phyloP scores from a whole-genome alignment of 345 rosid species.

The Linum tenue region DNA sequence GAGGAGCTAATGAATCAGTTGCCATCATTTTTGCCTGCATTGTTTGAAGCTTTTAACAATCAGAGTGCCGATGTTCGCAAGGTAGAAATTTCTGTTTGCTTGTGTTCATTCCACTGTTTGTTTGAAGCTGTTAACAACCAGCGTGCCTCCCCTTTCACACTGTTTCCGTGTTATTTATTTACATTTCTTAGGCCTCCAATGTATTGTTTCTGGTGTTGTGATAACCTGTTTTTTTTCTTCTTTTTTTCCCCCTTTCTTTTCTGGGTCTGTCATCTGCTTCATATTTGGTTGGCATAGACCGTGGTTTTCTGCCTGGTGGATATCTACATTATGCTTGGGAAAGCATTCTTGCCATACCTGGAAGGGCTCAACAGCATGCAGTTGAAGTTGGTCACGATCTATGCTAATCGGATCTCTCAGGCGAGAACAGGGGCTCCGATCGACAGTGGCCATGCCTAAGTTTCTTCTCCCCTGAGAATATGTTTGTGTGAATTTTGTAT shows the following conservation, averaged over 20 bases:
- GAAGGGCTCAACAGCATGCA: constrained; percentile 90
- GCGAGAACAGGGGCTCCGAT: constrained; percentile 78
- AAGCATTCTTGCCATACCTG: constrained; percentile 87
- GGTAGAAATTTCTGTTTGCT: constrained; percentile 32
- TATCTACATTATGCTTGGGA: constrained; percentile 92
- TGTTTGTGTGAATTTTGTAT: constrained; percentile 36
- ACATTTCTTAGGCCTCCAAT: too few species aligned
- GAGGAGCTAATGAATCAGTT: constrained; percentile 77
- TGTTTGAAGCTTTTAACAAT: constrained; percentile 94
- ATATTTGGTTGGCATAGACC: constrained; percentile 41
- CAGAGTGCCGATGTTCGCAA: constrained; percentile 97
- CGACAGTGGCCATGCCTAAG: constrained; percentile 35
- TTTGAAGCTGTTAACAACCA: neutral
- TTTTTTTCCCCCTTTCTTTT: neutral
- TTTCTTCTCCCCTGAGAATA: constrained; percentile 8
- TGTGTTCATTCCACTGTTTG: neutral
- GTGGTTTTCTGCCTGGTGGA: constrained; percentile 99
- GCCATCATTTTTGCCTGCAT: constrained; percentile 83
- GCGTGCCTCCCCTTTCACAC: neutral
- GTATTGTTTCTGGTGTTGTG: neutral
- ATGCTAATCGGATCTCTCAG: constrained; percentile 94
- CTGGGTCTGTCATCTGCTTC: too few species aligned
- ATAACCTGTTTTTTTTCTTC: neutral
- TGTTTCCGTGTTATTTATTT: neutral
- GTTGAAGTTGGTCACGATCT: constrained; percentile 81